Evolutionary conservation across 345 rosid genomes (phyloP), one percentile per base, ranked within the genome.

Genomic region (Camelina laxa): DNA sequence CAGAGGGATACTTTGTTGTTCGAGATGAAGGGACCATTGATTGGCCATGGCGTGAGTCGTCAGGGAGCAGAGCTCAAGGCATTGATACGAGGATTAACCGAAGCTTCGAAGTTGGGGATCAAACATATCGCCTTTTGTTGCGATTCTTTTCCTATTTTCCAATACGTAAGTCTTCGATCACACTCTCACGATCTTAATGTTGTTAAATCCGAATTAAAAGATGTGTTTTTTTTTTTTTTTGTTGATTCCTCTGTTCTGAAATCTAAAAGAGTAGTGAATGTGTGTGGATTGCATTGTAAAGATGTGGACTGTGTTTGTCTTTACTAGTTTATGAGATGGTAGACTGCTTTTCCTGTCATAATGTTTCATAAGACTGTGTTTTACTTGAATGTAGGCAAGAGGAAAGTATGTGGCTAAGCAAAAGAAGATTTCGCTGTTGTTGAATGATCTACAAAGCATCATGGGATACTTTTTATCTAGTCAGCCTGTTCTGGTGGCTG

Each of bases 1-100:
- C 76, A 59, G 6, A 44, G 33, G 30, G 83, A 79, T 63, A 79
- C 72, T 75, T 60, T 85, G 72, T 72, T 87, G 49, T 80, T 83
- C 15, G 86, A 83, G 49, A 16, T 80, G 53, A 76, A 76, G 36
- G 86, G 83, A 49, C 81, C 78, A 5, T 70, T 70, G 45, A 50
- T 72, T 14, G 38, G 20, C 17, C n/a, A 54, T 56, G 70, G 33
- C 14, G 12, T 6, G 7, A 57, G 11, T 12, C 76, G 72, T 49
- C 72, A 70, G 4, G 76, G 54, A 57, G 80, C 76, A 7, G 81
- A 72, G 64, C 27, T 72, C 33, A 67, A 48, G 69, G 81, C 81
- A 9, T 59, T 78, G 73, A 67, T 51, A 5, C 48, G 14, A 20
- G 81, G 77, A 2, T 21, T 78, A 7, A 60, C 35, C 49, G 44